Evolutionary conservation across 2,329 filamentous ascomycete genomes (phyloP), one percentile per base, ranked within the genome.

Genomic region (Colletotrichum chlorophyti): DNA sequence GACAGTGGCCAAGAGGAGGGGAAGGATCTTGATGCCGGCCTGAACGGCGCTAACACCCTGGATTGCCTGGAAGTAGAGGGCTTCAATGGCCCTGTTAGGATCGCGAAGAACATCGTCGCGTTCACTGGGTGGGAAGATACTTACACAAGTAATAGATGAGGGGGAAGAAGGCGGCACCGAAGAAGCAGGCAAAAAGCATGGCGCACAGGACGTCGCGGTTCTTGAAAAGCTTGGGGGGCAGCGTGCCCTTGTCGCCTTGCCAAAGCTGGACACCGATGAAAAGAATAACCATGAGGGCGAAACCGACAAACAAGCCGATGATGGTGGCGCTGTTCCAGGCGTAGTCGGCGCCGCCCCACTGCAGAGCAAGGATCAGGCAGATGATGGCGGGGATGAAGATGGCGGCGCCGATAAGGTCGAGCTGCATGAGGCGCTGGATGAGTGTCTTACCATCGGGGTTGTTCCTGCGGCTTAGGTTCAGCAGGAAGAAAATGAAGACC

Each of bases 321-420:
- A 84, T 74, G 21, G 69, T 72, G 11, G 75, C 68, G 69, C 73
- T 76, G 54, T 67, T 72, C 83, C 83, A 87, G 4, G 82, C 47
- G 52, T 81, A 79, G 21, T 77, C 68, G 34, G 77, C 72, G 8
- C 84, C 84, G 12, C 83, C 84, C 79, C 81, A 86, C 64, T 86
- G 79, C 32, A 86, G 72, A 7, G 82, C 83, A 4, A 87, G 74
- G 8, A 86, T 70, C 11, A 85, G 72, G 63, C 77, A 81, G 60
- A 85, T 68, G 41, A 85, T 75, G 32, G 78, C 76, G 1, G 83
- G 80, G 24, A 84, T 74, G 64, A 85, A 76, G 57, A 83, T 69
- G n/a, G 68, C 67, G 2, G 78, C 77, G 24, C 83, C 83, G 9
- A 97, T 31, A 21, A 82, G 67, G 64, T 86, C 83, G 41, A 85